Conservation (phyloP, 2,329 filamentous ascomycete genomes). For the Penicillium sumatraense region DNA sequence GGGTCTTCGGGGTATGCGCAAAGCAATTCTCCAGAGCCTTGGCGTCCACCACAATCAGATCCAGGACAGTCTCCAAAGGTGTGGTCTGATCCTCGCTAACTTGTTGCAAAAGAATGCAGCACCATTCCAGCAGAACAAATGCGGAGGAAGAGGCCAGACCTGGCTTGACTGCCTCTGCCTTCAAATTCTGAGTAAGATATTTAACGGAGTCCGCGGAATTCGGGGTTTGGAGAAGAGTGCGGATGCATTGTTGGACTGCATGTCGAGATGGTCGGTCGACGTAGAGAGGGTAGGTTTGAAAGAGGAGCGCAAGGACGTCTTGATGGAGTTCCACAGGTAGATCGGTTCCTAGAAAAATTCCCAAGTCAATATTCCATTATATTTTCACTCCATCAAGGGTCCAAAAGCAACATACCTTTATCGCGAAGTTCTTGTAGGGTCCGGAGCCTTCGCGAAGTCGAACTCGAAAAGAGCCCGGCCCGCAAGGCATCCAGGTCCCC, state of each 20-base stretch:
- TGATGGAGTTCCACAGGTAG: conserved; percentile 36
- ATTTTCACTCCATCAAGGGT: too few species aligned
- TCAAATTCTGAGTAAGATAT: conserved; percentile 68
- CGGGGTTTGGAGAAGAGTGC: conserved; percentile 65
- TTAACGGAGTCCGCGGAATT: conserved; percentile 55
- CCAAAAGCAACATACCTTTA: conserved; percentile 38
- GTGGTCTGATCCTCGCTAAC: conserved; percentile 69
- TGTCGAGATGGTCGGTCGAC: conserved; percentile 81
- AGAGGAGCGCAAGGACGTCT: conserved; percentile 71
- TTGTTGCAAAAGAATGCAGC: conserved; percentile 75
- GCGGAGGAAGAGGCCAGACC: conserved; percentile 79
- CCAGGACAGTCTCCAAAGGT: conserved; percentile 60
- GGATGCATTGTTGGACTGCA: conserved; percentile 80
- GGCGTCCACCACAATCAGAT: conserved; percentile 71
- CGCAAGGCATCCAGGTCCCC: conserved; percentile 46
- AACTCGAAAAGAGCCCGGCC: conserved; percentile 47
- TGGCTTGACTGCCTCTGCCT: conserved; percentile 74
- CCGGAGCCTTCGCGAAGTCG: conserved; percentile 46
- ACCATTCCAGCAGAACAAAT: conserved; percentile 92
- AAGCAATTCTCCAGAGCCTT: conserved; percentile 79
- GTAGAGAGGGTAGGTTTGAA: conserved; percentile 87
- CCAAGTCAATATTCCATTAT: too few species aligned
- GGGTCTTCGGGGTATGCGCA: conserved; percentile 64
- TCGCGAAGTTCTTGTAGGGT: conserved; percentile 51
- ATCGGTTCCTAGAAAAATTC: conserved; percentile 39